These are phyloP conservation scores for Lipomyces oligophaga DNA, from an alignment of 805 yeast species.

Conservation along the genomic window DNA sequence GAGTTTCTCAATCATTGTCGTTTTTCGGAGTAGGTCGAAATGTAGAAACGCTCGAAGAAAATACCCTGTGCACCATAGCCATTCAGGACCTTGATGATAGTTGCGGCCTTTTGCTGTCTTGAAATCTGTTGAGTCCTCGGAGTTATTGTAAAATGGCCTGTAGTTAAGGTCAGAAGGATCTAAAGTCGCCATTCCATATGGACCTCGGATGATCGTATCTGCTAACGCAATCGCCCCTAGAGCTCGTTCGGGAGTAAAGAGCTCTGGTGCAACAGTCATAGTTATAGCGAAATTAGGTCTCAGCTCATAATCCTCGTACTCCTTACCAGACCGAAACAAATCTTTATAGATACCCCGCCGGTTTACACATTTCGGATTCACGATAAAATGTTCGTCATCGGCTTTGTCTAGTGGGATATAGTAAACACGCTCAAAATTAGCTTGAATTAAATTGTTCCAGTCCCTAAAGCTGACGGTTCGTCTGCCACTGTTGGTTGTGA, in stretches of 20 bases:
- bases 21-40: constrained; percentile 48
- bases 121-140: constrained; percentile 78
- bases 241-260: constrained; percentile 64
- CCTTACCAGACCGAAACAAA: constrained; percentile 72
- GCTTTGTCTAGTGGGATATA: constrained; percentile 65
- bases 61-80: constrained; percentile 92
- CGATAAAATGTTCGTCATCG: constrained; percentile 58
- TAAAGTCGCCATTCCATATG: constrained; percentile 84
- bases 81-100: constrained; percentile 98
- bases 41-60: constrained; percentile 72
- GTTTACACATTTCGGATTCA: constrained; percentile 65
- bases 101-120: constrained; percentile 93
- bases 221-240: constrained; percentile 64
- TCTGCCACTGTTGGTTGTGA: constrained; percentile 53
- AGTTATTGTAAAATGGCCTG: constrained; percentile 80
- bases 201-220: constrained; percentile 74
- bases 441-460: constrained; percentile 70
- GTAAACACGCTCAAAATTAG: constrained; percentile 73
- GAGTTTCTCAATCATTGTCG: constrained; percentile 43
- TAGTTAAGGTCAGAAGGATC: constrained; percentile 93
- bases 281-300: constrained; percentile 93
- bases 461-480: constrained; percentile 50
- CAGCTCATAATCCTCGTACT: constrained; percentile 88
- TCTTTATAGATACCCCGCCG: constrained; percentile 95
- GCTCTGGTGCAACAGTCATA: constrained; percentile 90